Percentiles rank a stretch among this genome's conserved stretches.
Evolutionary conservation across 805 yeast genomes (phyloP).

Genomic region (Scheffersomyces ergatensis): DNA sequence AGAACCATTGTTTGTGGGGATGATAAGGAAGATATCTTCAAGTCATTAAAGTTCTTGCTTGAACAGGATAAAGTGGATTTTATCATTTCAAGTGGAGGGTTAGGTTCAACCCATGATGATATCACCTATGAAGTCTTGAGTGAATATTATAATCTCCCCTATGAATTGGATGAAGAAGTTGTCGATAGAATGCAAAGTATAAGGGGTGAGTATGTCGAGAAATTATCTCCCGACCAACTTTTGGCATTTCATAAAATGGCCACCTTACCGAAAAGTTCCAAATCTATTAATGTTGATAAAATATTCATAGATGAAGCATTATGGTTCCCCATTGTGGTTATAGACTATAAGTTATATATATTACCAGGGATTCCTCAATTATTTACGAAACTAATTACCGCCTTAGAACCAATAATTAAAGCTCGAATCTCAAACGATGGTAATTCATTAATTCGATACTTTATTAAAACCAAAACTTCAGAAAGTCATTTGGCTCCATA

Average conservation of each 20-base stretch:
- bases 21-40: constrained; percentile 61
- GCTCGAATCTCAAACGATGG: constrained; percentile 17
- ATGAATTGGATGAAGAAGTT: constrained; percentile 54
- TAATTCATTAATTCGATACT: constrained; percentile 39
- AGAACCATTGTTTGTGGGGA: constrained; percentile 77
- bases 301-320: constrained; percentile 44
- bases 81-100: constrained; percentile 68
- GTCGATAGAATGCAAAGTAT: constrained; percentile 57
- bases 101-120: constrained; percentile 91
- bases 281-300: constrained; percentile 35
- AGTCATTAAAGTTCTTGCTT: constrained; percentile 46
- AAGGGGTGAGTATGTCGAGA: constrained; percentile 34
- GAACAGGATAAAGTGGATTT: constrained; percentile 53
- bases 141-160: constrained; percentile 52
- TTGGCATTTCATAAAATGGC: constrained; percentile 79
- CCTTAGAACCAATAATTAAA: constrained; percentile 35
- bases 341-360: constrained; percentile 63
- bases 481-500: constrained; percentile 73
- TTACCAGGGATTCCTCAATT: constrained; percentile 85
- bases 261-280: constrained; percentile 50
- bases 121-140: constrained; percentile 80
- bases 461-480: constrained; percentile 56
- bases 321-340: constrained; percentile 83
- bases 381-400: constrained; percentile 53
- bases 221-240: constrained; percentile 40